A percentile compares a stretch with the other conserved stretches of the same genome.
Conservation (phyloP, 2,329 filamentous ascomycete species). For the Fusarium siculi region DNA sequence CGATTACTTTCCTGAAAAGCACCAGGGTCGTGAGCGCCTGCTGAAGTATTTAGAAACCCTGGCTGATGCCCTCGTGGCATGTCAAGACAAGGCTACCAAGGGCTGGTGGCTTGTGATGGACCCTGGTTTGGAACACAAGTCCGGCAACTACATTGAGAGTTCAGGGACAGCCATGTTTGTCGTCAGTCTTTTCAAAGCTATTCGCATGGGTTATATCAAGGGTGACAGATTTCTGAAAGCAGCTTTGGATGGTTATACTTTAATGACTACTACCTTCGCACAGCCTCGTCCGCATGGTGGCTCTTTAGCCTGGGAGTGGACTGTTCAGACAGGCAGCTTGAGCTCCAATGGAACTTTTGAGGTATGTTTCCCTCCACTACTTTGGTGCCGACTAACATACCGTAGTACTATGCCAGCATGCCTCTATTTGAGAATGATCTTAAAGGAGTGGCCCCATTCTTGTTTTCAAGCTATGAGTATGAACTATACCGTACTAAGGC, state of each 20-base stretch:
- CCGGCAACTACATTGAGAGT: slow-evolving; percentile 69
- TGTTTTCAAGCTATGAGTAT: slow-evolving; percentile 40
- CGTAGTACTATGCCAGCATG: slow-evolving; percentile 46
- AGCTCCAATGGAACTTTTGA: slow-evolving; percentile 61
- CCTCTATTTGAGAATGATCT: slow-evolving; percentile 39
- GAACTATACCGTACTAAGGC: slow-evolving; percentile 10
- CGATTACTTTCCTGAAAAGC: slow-evolving; percentile 53
- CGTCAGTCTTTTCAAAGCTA: slow-evolving; percentile 60
- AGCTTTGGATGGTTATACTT: slow-evolving; percentile 50
- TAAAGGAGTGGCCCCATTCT: slow-evolving; percentile 40
- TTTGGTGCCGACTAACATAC: slow-evolving; percentile 5
- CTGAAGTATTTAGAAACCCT: slow-evolving; percentile 53
- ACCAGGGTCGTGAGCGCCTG: slow-evolving; percentile 50
- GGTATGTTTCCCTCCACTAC: slow-evolving; percentile 41
- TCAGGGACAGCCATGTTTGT: slow-evolving; percentile 68
- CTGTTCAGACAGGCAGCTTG: slow-evolving; percentile 62
- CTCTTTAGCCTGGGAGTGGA: slow-evolving; percentile 61
- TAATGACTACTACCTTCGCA: slow-evolving; percentile 56
- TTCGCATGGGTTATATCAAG: slow-evolving; percentile 40
- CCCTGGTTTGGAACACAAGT: slow-evolving; percentile 54
- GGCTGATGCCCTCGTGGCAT: slow-evolving; percentile 53
- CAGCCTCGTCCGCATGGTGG: slow-evolving; percentile 46
- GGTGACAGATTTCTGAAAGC: slow-evolving; percentile 34
- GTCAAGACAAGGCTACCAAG: slow-evolving; percentile 58
- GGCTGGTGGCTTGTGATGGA: slow-evolving; percentile 70